Evolutionary conservation across 1,284 basidiomycete species (phyloP).

Genomic region (Phlebopus sp.): DNA sequence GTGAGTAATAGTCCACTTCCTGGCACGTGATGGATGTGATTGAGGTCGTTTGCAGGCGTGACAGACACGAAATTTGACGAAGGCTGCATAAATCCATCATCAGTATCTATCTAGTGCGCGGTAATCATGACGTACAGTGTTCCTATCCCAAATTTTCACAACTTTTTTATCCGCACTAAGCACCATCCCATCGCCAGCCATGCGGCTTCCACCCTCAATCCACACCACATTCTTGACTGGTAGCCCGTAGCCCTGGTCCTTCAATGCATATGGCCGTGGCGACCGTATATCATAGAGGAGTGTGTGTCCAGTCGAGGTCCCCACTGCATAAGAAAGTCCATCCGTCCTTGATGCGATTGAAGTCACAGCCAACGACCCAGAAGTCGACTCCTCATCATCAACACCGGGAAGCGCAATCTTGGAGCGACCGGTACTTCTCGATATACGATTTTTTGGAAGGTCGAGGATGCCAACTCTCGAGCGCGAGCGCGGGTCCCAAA

Average conservation of each 20-base stretch:
- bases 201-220: conserved; percentile 82
- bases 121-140: conserved; percentile 56
- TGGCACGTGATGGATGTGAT: conserved; percentile 86
- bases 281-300: conserved; percentile 94
- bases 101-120: conserved; percentile 2
- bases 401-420: conserved; percentile 40
- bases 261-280: conserved; percentile 78
- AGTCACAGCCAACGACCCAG: conserved; percentile 65
- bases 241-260: conserved; percentile 97
- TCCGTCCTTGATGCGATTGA: conserved; percentile 83
- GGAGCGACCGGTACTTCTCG: conserved; percentile 42
- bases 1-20: conserved; percentile 83
- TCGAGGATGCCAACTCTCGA: conserved; percentile 72
- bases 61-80: conserved; percentile 89
- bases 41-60: conserved; percentile 85
- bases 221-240: conserved; percentile 86
- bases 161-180: conserved; percentile 92
- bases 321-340: conserved; percentile 91
- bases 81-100: conserved; percentile 47
- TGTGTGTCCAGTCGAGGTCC: conserved; percentile 93
- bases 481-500: conserved; percentile 95
- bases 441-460: conserved; percentile 65
- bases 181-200: conserved; percentile 85
- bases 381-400: conserved; percentile 34
- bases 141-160: conserved; percentile 92